These are phyloP conservation scores for Curvularia eragrostidis DNA, from an alignment of 2,329 filamentous ascomycete genomes.

Conservation along the genomic window DNA sequence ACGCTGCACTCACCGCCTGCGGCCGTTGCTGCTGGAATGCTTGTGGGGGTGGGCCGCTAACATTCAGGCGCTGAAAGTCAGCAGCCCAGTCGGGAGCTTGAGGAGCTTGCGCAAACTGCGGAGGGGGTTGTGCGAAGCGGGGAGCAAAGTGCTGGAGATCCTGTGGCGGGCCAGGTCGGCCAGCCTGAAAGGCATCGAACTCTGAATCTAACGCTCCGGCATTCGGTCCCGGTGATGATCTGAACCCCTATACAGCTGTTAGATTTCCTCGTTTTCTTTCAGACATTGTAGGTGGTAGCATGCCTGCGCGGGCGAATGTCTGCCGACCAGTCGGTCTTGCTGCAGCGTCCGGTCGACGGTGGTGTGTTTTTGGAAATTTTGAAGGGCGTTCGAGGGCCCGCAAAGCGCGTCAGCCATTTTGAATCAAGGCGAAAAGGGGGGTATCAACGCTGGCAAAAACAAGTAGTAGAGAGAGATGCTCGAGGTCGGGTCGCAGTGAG, in stretches of 20 bases:
- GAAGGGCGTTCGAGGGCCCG: conserved; percentile 76
- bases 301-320: conserved; percentile 64
- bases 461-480: conserved; percentile 5
- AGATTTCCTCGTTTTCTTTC: conserved; percentile 6
- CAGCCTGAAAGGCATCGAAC: conserved; percentile 72
- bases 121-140: conserved; percentile 50
- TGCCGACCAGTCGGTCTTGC: conserved; percentile 70
- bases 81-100: conserved; percentile 55
- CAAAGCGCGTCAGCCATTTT: conserved; percentile 72
- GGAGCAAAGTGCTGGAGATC: conserved; percentile 46
- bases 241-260: conserved; percentile 62
- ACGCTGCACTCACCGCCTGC: conserved; percentile 37
- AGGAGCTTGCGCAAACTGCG: conserved; percentile 42
- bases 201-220: conserved; percentile 67
- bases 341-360: conserved; percentile 73
- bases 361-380: conserved; percentile 74
- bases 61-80: conserved; percentile 58
- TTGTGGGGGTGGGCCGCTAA: conserved; percentile 51
- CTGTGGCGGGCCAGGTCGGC: conserved; percentile 49
- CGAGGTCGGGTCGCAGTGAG: conserved; percentile 3
- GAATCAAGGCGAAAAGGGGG: conserved; percentile 12
- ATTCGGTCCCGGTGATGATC: conserved; percentile 61
- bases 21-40: conserved; percentile 57
- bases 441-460: conserved; percentile 35
- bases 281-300: conserved; percentile 19